These are phyloP conservation scores for Debaryomyces tyrocola DNA, from an alignment of 805 yeast genomes.

Conservation along the genomic window DNA sequence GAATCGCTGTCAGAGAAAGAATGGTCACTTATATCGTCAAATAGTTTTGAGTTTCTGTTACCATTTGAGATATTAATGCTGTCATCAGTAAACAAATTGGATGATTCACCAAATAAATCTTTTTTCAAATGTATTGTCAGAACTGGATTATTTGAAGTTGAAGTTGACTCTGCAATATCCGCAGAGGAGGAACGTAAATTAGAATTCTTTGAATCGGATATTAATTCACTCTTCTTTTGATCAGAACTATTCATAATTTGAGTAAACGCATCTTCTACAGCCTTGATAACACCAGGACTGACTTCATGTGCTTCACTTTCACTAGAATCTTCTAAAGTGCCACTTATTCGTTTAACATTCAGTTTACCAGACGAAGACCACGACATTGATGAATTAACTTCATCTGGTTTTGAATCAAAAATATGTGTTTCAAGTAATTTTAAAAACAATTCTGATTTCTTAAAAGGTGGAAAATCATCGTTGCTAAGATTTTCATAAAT, in stretches of 20 bases:
- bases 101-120: conserved; percentile 23
- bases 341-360: neutral
- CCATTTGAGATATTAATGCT: conserved; percentile 1
- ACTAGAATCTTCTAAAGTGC: neutral
- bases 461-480: conserved; percentile 59
- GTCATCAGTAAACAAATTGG: conserved; percentile 32
- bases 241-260: conserved; percentile 47
- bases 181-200: neutral
- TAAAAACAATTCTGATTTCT: conserved; percentile 50
- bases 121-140: conserved; percentile 11
- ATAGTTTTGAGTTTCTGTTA: conserved; percentile 25
- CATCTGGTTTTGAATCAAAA: neutral
- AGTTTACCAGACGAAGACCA: neutral
- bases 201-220: neutral
- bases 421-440: conserved; percentile 50
- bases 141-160: neutral
- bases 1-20: conserved; percentile 35
- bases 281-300: conserved; percentile 50
- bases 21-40: conserved; percentile 37
- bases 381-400: neutral
- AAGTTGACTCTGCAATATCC: conserved; percentile 3
- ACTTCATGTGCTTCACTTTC: conserved; percentile 25
- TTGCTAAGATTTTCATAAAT: conserved; percentile 51
- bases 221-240: neutral
- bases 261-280: conserved; percentile 67